Base-by-base conservation (phyloP, 2,329 filamentous ascomycete species). In the Exophiala viscosa region DNA sequence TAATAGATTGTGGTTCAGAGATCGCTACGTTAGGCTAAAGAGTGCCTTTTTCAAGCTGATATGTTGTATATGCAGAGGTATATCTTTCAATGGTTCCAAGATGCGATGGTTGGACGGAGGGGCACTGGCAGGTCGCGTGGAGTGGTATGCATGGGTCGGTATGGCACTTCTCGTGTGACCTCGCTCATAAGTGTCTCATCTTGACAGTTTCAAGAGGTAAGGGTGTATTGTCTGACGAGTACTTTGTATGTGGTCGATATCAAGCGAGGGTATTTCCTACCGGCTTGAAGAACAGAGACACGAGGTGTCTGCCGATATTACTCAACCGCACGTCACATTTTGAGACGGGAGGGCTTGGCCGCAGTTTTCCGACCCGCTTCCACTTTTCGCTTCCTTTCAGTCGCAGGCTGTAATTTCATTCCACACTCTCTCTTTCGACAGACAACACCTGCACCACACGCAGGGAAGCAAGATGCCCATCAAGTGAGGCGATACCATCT, bases 391-490 rank as follows among this genome's bases (percentile, higher is more conserved):
- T 23, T 15, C 14, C 23, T 34, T 45, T 35, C 10, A 35, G 17
- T 18, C 15, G 20, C 7, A 32, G 4, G 35, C 14, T 31, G 17
- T 31, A n/a, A 15, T 20, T 32, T 34, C 7, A 45, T 40, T 45
- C 31, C 34, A 34, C 39, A 33, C 33, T 14, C 42, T 45, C 28
- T 18, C 43, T 41, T 35, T 34, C 31, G 11, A 34, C 14, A 11
- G 20, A 34, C 14, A 11, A 23, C 35, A 38, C 15, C 20, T 28
- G n/a, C 18, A 3, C 23, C 5, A 28, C 23, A 40, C 34, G 17
- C 42, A 8, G 33, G 35, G 41, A 34, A 10, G 55, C 56, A 65
- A 46, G 40, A 82, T 81, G 79, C 74, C 79, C 53, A 81, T 81
- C 70, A 78, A 77, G 78, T 80, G 67, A 66, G 72, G 60, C 45